These are phyloP conservation scores for Eucalyptus tenuipes DNA, from an alignment of 345 rosid species.

Conservation along the genomic window DNA sequence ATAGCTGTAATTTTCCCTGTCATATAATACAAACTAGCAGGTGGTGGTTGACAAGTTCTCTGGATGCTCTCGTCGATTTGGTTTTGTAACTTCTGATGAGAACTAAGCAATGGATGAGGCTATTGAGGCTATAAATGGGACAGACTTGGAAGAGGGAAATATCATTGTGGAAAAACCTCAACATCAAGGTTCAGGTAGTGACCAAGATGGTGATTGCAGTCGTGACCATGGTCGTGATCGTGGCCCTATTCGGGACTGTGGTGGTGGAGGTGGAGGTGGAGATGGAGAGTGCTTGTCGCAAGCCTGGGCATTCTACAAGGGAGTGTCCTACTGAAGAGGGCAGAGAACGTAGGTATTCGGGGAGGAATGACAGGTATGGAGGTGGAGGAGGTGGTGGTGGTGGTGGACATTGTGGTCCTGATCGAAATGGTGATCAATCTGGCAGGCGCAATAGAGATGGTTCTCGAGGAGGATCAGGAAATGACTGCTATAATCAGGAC, in stretches of 20 bases:
- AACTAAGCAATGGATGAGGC: slow-evolving; percentile 84
- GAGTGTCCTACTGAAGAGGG: slow-evolving; percentile 65
- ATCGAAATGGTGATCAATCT: slow-evolving; percentile 50
- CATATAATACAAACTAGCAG: no score
- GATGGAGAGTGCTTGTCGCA: slow-evolving; percentile 82
- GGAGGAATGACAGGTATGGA: neutral
- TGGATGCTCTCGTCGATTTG: no score
- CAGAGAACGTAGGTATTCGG: neutral
- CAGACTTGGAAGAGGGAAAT: slow-evolving; percentile 1
- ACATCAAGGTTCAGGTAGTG: slow-evolving; percentile 64
- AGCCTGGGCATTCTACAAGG: slow-evolving; percentile 90
- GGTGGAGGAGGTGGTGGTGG: slow-evolving; percentile 35
- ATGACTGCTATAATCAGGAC: slow-evolving; percentile 55
- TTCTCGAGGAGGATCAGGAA: slow-evolving; percentile 53
- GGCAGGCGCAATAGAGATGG: slow-evolving; percentile 68
- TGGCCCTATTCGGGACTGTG: slow-evolving; percentile 17
- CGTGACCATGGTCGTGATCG: slow-evolving; percentile 50
- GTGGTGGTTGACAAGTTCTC: no score
- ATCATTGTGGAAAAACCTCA: slow-evolving; percentile 87
- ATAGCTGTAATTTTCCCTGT: no score
- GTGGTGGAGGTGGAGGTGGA: slow-evolving; percentile 52
- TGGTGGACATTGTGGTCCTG: slow-evolving; percentile 65
- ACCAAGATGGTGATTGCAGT: slow-evolving; percentile 46
- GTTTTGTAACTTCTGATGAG: no score
- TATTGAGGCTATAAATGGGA: slow-evolving; percentile 59